Evolutionary conservation across 225 moss, liverwort and hornwort genomes (phyloP).

Genomic region (Physcomitrium patens): DNA sequence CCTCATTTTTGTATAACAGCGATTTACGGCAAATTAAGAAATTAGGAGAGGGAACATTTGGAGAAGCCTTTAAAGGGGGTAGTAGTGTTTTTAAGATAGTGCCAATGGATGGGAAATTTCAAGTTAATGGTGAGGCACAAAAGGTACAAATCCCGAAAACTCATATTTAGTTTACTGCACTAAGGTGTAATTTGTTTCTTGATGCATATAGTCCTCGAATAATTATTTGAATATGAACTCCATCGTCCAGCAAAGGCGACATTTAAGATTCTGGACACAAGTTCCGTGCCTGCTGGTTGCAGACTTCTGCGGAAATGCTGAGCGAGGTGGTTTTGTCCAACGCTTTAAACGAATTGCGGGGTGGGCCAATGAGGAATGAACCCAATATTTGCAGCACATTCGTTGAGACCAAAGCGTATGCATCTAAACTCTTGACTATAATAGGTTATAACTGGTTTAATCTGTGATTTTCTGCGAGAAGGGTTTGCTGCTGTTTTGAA

Average conservation of each 20-base stretch:
- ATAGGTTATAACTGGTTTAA: background rate
- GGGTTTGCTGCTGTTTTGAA: background rate
- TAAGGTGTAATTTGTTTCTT: constrained; percentile 18
- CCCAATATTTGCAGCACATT: constrained; percentile 77
- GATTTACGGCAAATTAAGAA: constrained; percentile 68
- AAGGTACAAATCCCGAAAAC: constrained; percentile 56
- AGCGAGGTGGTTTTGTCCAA: constrained; percentile 92
- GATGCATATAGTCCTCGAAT: background rate
- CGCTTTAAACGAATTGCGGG: constrained; percentile 78
- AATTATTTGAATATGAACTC: constrained; percentile 14
- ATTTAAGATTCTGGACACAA: constrained; percentile 9
- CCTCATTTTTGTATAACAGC: constrained; percentile 56
- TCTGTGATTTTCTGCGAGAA: background rate
- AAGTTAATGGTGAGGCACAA: constrained; percentile 94
- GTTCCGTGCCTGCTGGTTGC: constrained; percentile 40
- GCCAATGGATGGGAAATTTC: constrained; percentile 89
- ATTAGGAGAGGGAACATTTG: constrained; percentile 95
- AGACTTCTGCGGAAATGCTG: constrained; percentile 91
- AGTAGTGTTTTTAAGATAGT: constrained; percentile 94
- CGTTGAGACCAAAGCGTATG: constrained; percentile 90
- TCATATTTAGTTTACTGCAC: constrained; percentile 18
- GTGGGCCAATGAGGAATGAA: constrained; percentile 50
- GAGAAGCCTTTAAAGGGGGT: constrained; percentile 94
- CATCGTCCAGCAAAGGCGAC: constrained; percentile 2
- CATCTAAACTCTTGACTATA: constrained; percentile 13